phyloP scores from a whole-genome alignment of 352 stramenopile genomes.

The Pythium myriotylum region DNA sequence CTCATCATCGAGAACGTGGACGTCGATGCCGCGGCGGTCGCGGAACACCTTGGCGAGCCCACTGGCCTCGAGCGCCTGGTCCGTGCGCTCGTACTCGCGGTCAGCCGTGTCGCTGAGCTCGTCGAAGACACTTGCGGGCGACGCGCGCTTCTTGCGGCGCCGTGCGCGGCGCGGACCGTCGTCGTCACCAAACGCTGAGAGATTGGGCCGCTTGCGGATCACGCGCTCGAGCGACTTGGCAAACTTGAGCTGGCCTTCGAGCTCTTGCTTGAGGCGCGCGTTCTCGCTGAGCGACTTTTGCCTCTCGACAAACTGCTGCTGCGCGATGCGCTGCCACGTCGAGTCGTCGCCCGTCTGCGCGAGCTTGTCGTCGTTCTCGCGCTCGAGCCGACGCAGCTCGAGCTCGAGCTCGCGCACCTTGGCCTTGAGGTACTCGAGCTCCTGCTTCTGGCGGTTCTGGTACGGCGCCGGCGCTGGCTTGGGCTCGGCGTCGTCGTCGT shows the following conservation, averaged over 20 bases:
- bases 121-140: conserved; percentile 15
- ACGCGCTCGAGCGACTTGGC: conserved; percentile 36
- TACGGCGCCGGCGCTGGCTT: conserved; percentile 13
- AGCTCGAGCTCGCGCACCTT: conserved; percentile 39
- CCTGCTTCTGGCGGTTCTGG: conserved; percentile 41
- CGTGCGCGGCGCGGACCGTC: conserved; percentile 1
- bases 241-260: conserved; percentile 41
- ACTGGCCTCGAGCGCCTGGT: conserved; percentile 24
- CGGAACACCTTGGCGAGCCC: conserved; percentile 15
- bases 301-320: conserved; percentile 39
- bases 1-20: conserved; percentile 30
- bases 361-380: conserved; percentile 28
- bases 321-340: conserved; percentile 43
- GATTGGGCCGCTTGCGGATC: conserved; percentile 40
- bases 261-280: conserved; percentile 31
- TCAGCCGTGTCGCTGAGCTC: conserved; percentile 28
- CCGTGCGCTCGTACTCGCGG: conserved; percentile 27
- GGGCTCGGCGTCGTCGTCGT: conserved; percentile 1
- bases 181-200: conserved; percentile 18
- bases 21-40: conserved; percentile 31
- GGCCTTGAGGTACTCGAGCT: conserved; percentile 41
- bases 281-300: conserved; percentile 43
- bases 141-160: conserved; percentile 10
- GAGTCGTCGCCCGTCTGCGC: conserved; percentile 22
- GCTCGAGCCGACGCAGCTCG: conserved; percentile 27